Percentiles rank a stretch among this genome's conserved stretches.
Conservation (phyloP, 192 early-diverging fungal species). For the Backusella parvicylindrica region DNA sequence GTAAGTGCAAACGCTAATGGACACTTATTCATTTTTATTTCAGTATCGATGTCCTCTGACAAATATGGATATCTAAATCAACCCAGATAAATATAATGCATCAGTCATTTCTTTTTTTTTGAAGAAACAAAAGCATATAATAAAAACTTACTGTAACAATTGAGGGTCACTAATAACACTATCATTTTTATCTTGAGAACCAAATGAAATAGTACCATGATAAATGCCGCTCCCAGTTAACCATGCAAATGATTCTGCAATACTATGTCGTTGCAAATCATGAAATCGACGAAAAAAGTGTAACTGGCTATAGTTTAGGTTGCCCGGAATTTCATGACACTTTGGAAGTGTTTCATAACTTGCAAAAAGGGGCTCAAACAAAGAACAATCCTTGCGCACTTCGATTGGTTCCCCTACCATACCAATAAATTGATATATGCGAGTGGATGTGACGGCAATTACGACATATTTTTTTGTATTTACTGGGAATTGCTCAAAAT, state of each 20-base stretch:
- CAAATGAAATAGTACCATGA: conserved; percentile 78
- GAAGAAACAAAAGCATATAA: too few species aligned
- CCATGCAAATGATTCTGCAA: conserved; percentile 87
- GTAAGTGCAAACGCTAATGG: conserved; percentile 81
- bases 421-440: conserved; percentile 93
- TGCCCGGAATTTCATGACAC: conserved; percentile 58
- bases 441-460: conserved; percentile 74
- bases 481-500: conserved; percentile 78
- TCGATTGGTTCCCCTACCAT: conserved; percentile 43
- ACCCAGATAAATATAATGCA: not conserved
- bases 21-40: conserved; percentile 18
- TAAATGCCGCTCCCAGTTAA: conserved; percentile 86
- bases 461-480: conserved; percentile 72
- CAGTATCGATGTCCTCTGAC: not conserved
- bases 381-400: conserved; percentile 50
- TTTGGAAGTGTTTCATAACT: conserved; percentile 66
- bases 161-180: conserved; percentile 79
- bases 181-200: conserved; percentile 67
- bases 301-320: conserved; percentile 53
- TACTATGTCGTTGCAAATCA: conserved; percentile 58
- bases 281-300: conserved; percentile 70
- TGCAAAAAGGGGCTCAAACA: conserved; percentile 78
- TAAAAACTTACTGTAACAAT: conserved; percentile 68
- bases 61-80: conserved; percentile 44
- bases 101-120: not conserved